Evolutionary conservation across 306 rosid genomes (phyloP), one percentile per base, ranked within the genome.

Genomic region (Carpinus viminea): DNA sequence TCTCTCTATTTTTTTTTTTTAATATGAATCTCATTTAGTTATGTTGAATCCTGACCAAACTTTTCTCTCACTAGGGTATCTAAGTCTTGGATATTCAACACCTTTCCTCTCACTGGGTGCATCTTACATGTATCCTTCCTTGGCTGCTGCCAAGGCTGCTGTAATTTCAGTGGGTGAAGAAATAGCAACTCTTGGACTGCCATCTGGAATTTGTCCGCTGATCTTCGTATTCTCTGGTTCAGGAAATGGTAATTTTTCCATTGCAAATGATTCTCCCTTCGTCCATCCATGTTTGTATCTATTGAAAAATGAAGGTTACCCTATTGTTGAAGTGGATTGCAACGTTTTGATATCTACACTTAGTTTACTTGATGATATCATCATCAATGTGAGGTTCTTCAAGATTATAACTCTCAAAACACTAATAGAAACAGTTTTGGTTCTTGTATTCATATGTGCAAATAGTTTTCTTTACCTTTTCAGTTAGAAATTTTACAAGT

Each of bases 141-240:
- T 92, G 89, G 96, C 93, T 73, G 93, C 98, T 77, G 97, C 98
- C 57, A 92, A 92, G 89, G 97, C 98, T 66, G 98, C 98, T 34
- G 96, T 95, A 9, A 92, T 91, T 85, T 87, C 98, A 68, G 91
- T 95, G 38, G 98, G 93, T 3, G 98, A 95, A 89, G 98, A 93
- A 89, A 90, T 95, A 78, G 89, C 98, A 64, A 84, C 91, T 12
- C 84, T 76, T 74, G 98, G 98, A 47, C 83, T 95, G 81, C 96
- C 97, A 26, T 74, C 85, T 77, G 98, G 96, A 81, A 92, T 95
- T 59, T 95, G 90, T 78, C 98, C 98, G 52, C 84, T 95, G 77
- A 89, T 95, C 80, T 92, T 95, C 79, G 90, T 91, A 52, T 92
- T 95, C 78, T 91, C 98, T 38, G 98, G 97, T 74, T 91, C 97